Conservation (phyloP, 805 yeast species). For the Candida alai region DNA sequence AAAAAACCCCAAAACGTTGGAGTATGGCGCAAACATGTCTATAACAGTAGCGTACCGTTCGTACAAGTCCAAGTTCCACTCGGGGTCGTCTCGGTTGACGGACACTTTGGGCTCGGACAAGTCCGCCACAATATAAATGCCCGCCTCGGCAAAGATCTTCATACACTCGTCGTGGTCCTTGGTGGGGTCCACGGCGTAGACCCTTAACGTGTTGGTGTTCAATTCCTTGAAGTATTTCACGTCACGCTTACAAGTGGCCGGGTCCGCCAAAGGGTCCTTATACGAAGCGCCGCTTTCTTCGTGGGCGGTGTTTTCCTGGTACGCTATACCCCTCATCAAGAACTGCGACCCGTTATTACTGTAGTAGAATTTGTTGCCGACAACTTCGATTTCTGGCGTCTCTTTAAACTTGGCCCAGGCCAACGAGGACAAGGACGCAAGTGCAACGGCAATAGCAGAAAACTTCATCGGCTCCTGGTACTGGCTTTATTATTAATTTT, state of each 20-base stretch:
- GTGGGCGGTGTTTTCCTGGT: slow-evolving; percentile 39
- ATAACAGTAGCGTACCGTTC: slow-evolving; percentile 78
- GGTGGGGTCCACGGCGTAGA: slow-evolving; percentile 38
- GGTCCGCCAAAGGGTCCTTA: slow-evolving; percentile 40
- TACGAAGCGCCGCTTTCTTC: slow-evolving; percentile 21
- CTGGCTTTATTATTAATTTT: too few relatives aligned
- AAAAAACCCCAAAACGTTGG: slow-evolving; percentile 87
- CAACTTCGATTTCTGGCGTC: slow-evolving; percentile 35
- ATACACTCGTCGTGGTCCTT: slow-evolving; percentile 39
- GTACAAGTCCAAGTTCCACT: slow-evolving; percentile 70
- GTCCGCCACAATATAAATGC: slow-evolving; percentile 42
- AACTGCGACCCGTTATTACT: slow-evolving; percentile 42
- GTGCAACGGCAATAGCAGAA: slow-evolving; percentile 2
- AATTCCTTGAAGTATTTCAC: slow-evolving; percentile 32
- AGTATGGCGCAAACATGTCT: slow-evolving; percentile 72
- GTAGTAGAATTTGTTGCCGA: slow-evolving; percentile 42
- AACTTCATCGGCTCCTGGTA: too few relatives aligned
- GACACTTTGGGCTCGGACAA: slow-evolving; percentile 70
- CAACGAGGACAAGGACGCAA: slow-evolving; percentile 7
- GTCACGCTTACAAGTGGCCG: slow-evolving; percentile 40
- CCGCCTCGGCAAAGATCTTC: slow-evolving; percentile 42
- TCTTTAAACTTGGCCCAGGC: slow-evolving; percentile 11
- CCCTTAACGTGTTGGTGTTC: slow-evolving; percentile 41
- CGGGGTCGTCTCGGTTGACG: slow-evolving; percentile 71
- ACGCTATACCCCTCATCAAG: slow-evolving; percentile 42